These are phyloP conservation scores for Wickerhamomyces bovis DNA, from an alignment of 805 yeast species.

Conservation along the genomic window DNA sequence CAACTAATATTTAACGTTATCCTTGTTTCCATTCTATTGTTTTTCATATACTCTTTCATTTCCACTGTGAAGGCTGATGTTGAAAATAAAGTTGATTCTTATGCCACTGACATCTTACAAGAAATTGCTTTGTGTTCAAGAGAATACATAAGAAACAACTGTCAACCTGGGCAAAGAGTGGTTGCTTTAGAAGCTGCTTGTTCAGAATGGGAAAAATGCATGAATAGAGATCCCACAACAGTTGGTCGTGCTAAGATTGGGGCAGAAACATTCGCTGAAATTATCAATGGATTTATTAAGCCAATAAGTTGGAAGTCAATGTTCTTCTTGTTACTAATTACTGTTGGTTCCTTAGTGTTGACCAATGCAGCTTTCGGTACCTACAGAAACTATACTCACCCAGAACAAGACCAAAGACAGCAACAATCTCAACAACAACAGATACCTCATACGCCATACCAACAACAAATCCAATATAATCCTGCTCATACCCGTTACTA, in stretches of 20 bases:
- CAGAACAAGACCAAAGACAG: constrained; percentile 6
- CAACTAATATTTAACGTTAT: constrained; percentile 56
- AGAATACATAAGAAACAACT: constrained; percentile 66
- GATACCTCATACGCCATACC: constrained; percentile 17
- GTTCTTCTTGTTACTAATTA: constrained; percentile 37
- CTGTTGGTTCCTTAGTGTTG: constrained; percentile 46
- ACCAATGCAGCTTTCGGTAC: constrained; percentile 47
- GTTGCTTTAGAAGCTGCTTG: constrained; percentile 75
- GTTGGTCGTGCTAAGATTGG: constrained; percentile 66
- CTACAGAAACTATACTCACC: constrained; percentile 27
- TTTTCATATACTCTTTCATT: constrained; percentile 44
- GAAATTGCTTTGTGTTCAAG: constrained; percentile 65
- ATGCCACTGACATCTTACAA: constrained; percentile 51
- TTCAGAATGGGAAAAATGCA: constrained; percentile 71
- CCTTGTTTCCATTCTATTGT: constrained; percentile 45
- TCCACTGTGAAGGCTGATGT: constrained; percentile 63
- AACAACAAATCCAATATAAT: constrained; percentile 16
- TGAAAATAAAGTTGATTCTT: constrained; percentile 57
- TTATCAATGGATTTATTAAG: constrained; percentile 66
- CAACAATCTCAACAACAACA: constrained; percentile 3
- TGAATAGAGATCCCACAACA: constrained; percentile 66
- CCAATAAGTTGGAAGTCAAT: constrained; percentile 69
- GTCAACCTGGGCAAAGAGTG: constrained; percentile 56
- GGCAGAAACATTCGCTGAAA: constrained; percentile 80
- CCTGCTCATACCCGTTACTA: constrained; percentile 18